Conservation (phyloP, 1,284 basidiomycete species). For the Sutorius eximius region DNA sequence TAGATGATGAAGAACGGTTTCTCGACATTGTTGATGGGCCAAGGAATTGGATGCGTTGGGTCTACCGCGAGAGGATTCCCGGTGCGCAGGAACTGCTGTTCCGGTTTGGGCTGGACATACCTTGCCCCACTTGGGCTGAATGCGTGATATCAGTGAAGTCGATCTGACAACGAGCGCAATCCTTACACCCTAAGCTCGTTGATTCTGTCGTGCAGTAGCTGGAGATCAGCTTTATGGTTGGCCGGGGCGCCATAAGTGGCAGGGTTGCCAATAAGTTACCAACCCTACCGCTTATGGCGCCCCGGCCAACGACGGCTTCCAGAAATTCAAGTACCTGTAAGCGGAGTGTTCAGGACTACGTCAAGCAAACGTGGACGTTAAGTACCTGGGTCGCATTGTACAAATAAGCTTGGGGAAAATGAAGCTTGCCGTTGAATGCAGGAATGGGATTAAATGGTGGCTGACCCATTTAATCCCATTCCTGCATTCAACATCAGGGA, state of each 20-base stretch:
- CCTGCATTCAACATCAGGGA: too few species aligned
- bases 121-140: background rate
- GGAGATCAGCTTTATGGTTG: background rate
- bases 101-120: background rate
- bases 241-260: background rate
- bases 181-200: background rate
- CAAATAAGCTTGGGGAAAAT: background rate
- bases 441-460: background rate
- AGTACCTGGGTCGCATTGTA: background rate
- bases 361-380: background rate
- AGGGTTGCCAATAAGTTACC: background rate
- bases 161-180: background rate
- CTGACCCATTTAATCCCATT: too few species aligned
- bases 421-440: background rate
- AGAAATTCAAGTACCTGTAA: background rate
- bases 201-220: background rate
- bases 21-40: background rate
- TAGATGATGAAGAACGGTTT: background rate
- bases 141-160: background rate
- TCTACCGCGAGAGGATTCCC: background rate
- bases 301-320: background rate
- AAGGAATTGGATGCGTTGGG: background rate
- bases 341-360: background rate
- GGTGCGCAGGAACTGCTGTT: background rate
- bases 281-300: background rate